Evolutionary conservation across 202 grass and related monocot genomes (phyloP), one percentile per base, ranked within the genome.

Genomic region (Zoysia matrella): DNA sequence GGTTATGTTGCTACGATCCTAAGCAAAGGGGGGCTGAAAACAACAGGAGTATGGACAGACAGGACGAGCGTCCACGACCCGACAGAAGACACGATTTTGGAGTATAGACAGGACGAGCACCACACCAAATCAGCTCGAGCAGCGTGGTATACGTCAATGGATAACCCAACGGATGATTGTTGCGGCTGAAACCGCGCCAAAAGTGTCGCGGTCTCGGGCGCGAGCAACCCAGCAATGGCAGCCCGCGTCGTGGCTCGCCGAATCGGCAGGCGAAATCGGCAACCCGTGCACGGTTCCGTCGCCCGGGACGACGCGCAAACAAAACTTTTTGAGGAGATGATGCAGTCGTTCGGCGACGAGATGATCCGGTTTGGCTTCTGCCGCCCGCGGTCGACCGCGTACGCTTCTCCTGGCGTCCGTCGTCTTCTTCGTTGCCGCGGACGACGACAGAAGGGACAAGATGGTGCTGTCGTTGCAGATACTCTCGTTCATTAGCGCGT

Each of bases 11-110:
- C 72, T 13, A 85, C 71, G 58, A 77, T 85, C 77, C 77, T 60
- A 81, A 85, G 87, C 82, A 72, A 89, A 85, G 42, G 30, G 4
- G 14, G 6, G 12, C 5, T 72, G 87, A 85, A 55, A 84, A 39
- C 7, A 88, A 76, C 71, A 75, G 30, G 8, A 81, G 22, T 62
- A 46, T 52, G 6, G 4, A 64, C 65, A n/a, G 11, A 15, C 39
- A 22, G 22, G 22, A 22, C 22, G 22, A 22, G 22, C 22, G 22
- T 22, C 52, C 11, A 43, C 45, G 50, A 46, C 64, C 16, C 8
- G 2, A 63, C 47, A 36, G 2, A 10, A 13, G 11, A 15, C 13
- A 3, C 2, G 12, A 14, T 3, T 46, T 11, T 14, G 65, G 16
- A 7, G 22, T 22, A 22, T 22, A 22, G 22, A 22, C 22, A 22